Conservation (phyloP, 192 early-diverging fungal species). For the Chytriomyces sp. region DNA sequence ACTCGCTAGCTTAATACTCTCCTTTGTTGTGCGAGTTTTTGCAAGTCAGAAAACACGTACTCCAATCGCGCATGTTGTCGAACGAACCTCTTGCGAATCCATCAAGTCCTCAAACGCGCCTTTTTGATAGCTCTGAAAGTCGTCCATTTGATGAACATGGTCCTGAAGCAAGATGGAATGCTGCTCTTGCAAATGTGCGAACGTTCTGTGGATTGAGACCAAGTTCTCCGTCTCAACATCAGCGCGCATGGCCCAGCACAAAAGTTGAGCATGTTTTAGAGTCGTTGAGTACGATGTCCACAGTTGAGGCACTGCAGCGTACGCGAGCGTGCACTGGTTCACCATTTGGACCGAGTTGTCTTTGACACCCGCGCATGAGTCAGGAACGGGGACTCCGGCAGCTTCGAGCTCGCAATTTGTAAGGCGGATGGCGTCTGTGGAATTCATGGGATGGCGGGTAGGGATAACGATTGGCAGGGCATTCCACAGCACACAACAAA, state of each 20-base stretch:
- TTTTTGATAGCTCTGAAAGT: not conserved
- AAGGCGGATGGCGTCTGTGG: not conserved
- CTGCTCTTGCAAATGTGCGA: not conserved
- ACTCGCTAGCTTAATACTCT: too few relatives aligned
- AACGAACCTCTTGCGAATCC: not conserved
- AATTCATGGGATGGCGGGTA: not conserved
- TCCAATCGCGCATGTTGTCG: too few relatives aligned
- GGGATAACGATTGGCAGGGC: too few relatives aligned
- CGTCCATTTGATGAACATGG: not conserved
- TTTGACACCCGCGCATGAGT: not conserved
- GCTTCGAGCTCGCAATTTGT: not conserved
- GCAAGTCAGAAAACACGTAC: too few relatives aligned
- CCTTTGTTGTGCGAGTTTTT: too few relatives aligned
- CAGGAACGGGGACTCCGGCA: not conserved
- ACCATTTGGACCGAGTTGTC: not conserved
- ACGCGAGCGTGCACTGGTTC: not conserved
- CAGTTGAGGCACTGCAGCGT: not conserved
- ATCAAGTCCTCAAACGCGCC: not conserved
- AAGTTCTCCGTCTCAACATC: not conserved
- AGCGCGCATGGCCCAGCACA: not conserved
- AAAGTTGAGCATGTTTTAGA: not conserved
- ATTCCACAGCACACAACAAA: too few relatives aligned
- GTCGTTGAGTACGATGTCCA: conserved; percentile 2
- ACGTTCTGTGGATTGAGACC: not conserved
- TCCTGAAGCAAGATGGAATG: not conserved